Evolutionary conservation across 1,284 basidiomycete genomes (phyloP).

Genomic region (Wallemia hederae): DNA sequence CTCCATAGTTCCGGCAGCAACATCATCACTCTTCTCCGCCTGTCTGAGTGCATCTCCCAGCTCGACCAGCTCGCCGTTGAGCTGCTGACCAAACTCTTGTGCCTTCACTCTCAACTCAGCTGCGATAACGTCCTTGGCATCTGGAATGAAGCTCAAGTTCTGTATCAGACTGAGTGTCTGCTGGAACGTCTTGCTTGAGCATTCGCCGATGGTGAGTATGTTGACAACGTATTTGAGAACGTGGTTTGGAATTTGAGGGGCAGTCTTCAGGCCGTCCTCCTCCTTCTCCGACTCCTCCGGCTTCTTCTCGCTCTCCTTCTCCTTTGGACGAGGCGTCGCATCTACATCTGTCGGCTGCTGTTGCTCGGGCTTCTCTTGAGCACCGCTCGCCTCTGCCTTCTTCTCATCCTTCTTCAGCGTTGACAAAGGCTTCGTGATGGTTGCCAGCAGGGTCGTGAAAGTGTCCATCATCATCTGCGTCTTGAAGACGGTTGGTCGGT

Average conservation of each 20-base stretch:
- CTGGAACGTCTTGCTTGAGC: constrained; percentile 75
- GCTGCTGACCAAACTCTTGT: constrained; percentile 46
- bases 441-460: constrained; percentile 53
- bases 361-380: not conserved
- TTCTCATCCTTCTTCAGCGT: constrained; percentile 7
- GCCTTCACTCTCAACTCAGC: constrained; percentile 56
- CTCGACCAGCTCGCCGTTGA: constrained; percentile 45
- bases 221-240: constrained; percentile 70
- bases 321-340: constrained; percentile 2
- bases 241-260: constrained; percentile 50
- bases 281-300: constrained; percentile 3
- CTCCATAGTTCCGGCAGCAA: constrained; percentile 34
- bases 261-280: not conserved
- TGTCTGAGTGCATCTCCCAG: constrained; percentile 33
- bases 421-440: constrained; percentile 50
- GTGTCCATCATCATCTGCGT: constrained; percentile 73
- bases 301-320: constrained; percentile 9
- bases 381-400: constrained; percentile 20
- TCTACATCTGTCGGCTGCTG: constrained; percentile 1
- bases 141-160: constrained; percentile 56
- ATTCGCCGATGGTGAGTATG: constrained; percentile 74
- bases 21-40: constrained; percentile 23
- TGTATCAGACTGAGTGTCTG: constrained; percentile 67
- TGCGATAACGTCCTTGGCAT: constrained; percentile 57
- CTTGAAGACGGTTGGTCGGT: constrained; percentile 50